Evolutionary conservation across 108 stramenopile genomes (phyloP).

Genomic region (Fragilaria crotonensis): DNA sequence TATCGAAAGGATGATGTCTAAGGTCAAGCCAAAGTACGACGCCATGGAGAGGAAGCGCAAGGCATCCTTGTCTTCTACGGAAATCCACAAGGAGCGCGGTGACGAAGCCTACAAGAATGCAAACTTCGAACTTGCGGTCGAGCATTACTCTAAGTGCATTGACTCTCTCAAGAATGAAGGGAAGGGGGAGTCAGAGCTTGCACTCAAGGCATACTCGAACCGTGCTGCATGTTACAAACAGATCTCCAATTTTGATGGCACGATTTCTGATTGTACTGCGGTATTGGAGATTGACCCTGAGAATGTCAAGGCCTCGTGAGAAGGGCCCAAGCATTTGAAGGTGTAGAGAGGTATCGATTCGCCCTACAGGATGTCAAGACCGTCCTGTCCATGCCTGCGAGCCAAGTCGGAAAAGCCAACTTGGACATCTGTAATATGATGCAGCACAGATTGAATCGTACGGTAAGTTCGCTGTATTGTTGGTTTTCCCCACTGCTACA

Average conservation of each 20-base stretch:
- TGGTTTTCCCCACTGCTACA: too few relatives aligned
- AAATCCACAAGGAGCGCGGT: constrained; percentile 92
- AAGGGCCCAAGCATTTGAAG: constrained; percentile 98
- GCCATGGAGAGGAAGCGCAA: constrained; percentile 80
- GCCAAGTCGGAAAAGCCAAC: constrained; percentile 89
- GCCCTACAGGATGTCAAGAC: constrained; percentile 96
- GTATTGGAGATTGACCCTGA: constrained; percentile 95
- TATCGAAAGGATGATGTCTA: constrained; percentile 75
- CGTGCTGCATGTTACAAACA: constrained; percentile 99
- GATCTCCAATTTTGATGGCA: constrained; percentile 97
- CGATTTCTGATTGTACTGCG: constrained; percentile 90
- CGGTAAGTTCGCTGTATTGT: too few relatives aligned
- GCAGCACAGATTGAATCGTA: constrained; percentile 94
- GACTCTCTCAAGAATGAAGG: constrained; percentile 68
- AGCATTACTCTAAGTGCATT: constrained; percentile 91
- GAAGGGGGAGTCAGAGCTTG: constrained; percentile 59
- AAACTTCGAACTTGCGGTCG: constrained; percentile 82
- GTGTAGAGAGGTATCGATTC: constrained; percentile 92
- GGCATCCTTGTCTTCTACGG: constrained; percentile 65
- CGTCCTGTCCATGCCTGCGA: constrained; percentile 84
- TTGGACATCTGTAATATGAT: constrained; percentile 86
- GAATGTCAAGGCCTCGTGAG: constrained; percentile 97
- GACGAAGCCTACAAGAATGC: constrained; percentile 90
- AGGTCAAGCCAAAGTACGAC: constrained; percentile 90
- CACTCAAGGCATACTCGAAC: constrained; percentile 93